Conservation (phyloP, 2,329 filamentous ascomycete genomes). For the Sporothrix brunneoviolacea region DNA sequence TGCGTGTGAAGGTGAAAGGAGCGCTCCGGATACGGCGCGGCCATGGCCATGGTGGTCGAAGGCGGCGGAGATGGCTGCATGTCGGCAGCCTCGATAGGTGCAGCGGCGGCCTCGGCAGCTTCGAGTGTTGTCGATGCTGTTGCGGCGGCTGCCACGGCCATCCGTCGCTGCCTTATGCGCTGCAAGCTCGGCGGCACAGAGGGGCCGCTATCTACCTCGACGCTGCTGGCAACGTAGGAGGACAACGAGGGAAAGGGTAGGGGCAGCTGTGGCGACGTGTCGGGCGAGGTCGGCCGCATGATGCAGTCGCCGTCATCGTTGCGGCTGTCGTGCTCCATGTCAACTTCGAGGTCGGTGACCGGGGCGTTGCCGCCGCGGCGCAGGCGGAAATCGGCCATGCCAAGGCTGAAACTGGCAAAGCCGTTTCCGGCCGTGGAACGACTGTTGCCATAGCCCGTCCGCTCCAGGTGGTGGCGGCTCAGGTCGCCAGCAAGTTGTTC, state of each 20-base stretch:
- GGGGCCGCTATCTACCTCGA: neutral
- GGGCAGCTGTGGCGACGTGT: neutral
- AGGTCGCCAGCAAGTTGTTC: constrained; percentile 12
- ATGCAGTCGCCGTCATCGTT: constrained; percentile 4
- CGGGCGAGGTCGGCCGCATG: neutral
- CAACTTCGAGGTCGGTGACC: constrained; percentile 4
- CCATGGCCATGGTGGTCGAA: neutral
- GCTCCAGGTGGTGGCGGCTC: constrained; percentile 11
- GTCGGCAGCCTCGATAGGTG: neutral
- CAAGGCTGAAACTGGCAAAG: neutral
- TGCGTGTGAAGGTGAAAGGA: neutral
- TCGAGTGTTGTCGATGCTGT: neutral
- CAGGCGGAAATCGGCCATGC: constrained; percentile 5
- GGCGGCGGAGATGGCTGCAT: neutral
- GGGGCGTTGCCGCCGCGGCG: constrained; percentile 2
- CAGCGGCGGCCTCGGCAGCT: neutral
- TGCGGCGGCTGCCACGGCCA: neutral
- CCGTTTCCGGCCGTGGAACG: too few relatives aligned
- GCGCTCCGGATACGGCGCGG: neutral
- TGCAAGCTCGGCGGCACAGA: neutral
- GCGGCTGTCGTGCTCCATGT: constrained; percentile 3
- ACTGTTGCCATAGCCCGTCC: too few relatives aligned
- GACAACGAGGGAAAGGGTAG: neutral
- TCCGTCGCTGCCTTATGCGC: neutral
- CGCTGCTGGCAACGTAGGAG: constrained; percentile 1